Evolutionary conservation across 2,329 filamentous ascomycete genomes (phyloP).

Genomic region (Thelonectria olida): DNA sequence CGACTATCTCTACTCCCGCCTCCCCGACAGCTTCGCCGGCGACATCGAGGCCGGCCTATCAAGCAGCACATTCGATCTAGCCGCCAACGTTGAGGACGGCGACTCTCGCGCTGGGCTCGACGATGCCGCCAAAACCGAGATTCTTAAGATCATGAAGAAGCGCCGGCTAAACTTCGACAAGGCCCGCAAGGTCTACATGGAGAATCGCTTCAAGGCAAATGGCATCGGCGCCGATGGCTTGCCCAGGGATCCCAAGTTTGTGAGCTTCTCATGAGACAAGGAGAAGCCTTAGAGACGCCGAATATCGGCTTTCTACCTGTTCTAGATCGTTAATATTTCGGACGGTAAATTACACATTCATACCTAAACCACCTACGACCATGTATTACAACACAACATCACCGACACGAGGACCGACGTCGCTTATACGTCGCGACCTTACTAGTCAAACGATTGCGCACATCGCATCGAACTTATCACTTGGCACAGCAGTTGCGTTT

Average conservation of each 20-base stretch:
- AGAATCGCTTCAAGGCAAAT: slow-evolving; percentile 85
- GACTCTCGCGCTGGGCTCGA: slow-evolving; percentile 86
- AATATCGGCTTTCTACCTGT: neutral
- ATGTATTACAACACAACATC: neutral
- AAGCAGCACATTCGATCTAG: slow-evolving; percentile 84
- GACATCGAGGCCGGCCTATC: slow-evolving; percentile 91
- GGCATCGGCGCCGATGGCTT: slow-evolving; percentile 88
- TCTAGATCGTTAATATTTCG: neutral
- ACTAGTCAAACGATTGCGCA: neutral
- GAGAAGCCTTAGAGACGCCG: neutral
- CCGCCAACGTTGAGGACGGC: slow-evolving; percentile 79
- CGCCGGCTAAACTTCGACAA: slow-evolving; percentile 87
- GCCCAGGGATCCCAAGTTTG: slow-evolving; percentile 93
- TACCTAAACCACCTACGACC: neutral
- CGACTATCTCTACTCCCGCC: slow-evolving; percentile 77
- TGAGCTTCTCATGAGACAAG: slow-evolving; percentile 74
- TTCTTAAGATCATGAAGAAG: slow-evolving; percentile 91
- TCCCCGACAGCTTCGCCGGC: slow-evolving; percentile 79
- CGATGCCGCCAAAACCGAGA: slow-evolving; percentile 79
- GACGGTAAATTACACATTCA: neutral
- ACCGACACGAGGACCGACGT: neutral
- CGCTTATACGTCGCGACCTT: neutral
- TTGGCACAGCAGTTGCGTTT: slow-evolving; percentile 35
- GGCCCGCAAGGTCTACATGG: slow-evolving; percentile 85
- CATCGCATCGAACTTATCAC: neutral